Evolutionary conservation across 306 rosid species (phyloP).

Genomic region (Ormosia semicastrata): DNA sequence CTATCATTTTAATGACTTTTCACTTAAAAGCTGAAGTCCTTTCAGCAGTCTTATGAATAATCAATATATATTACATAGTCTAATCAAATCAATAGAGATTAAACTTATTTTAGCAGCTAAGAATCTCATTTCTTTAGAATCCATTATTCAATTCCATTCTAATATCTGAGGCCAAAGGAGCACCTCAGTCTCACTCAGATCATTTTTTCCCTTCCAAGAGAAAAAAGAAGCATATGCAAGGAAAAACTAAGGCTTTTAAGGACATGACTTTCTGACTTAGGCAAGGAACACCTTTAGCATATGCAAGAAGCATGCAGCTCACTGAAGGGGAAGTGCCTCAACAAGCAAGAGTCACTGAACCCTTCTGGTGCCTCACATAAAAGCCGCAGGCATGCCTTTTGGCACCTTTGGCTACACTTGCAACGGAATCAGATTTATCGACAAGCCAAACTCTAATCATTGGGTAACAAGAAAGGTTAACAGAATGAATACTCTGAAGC

Average conservation of each 20-base stretch:
- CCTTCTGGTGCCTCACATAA: no score
- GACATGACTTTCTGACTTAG: neutral
- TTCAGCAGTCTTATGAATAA: neutral
- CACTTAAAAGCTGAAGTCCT: neutral
- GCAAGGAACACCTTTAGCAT: neutral
- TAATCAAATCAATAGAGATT: neutral
- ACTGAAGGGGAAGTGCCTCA: no score
- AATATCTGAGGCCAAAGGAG: no score
- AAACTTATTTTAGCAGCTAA: neutral
- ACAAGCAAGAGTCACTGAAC: neutral
- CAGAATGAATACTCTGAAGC: neutral
- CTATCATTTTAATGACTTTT: neutral
- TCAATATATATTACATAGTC: neutral
- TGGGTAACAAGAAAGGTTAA: neutral
- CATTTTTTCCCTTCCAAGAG: neutral
- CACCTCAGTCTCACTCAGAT: no score
- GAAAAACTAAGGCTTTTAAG: neutral
- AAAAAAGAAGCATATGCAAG: neutral
- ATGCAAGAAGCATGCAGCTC: no score
- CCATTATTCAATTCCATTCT: no score
- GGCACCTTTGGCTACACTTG: no score
- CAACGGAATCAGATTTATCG: neutral
- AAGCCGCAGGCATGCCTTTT: no score
- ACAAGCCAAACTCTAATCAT: neutral
- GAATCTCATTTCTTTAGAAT: neutral